Evolutionary conservation across 148 eudicot genomes (phyloP), one percentile per base, ranked within the genome.

Genomic region (Spergularia bocconei): DNA sequence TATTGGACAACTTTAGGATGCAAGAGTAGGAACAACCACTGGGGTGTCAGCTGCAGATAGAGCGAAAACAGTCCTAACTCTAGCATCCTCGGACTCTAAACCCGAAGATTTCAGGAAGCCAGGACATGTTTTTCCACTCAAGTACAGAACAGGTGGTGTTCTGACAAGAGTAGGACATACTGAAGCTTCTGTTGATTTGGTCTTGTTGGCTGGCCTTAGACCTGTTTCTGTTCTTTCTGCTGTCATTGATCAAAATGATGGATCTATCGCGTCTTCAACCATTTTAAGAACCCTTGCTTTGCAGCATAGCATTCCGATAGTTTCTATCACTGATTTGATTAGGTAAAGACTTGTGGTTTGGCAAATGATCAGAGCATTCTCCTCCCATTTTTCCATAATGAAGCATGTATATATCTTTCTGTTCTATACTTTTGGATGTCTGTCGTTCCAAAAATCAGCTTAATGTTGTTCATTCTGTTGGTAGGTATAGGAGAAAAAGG

Each of bases 41-140:
- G 98, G 97, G 51, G 96, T 90, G 73, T 95, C 97, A 47, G 93
- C 97, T 82, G 82, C 91, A 61, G 97, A 95, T 72, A 89, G 98
- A 80, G 96, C 97, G 52, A 85, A 75, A 84, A 92, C 98, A 16
- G 88, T 90, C 15, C 80, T 84, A 60, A 85, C 87, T 52, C 89
- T 95, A 67, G 86, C 98, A 44, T 90, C 93, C 65, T 79, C 87
- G 1, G 36, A 84, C 47, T 92, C 98, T 11, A 82, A 78, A 19
- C 93, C 98, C 29, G 83, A 80, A 75, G 92, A 92, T 81, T 95
- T 95, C 73, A 86, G 78, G 65, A 88, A 87, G 80, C 97, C 98
- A 11, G 96, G 98, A 5, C 98, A 92, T 83, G 96, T 94, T 61
- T 92, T 94, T 77, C 98, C 98, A n/a, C 91, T 91, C 47, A 92